Evolutionary conservation across 2,329 filamentous ascomycete species (phyloP).

Genomic region (Claviceps digitariae): DNA sequence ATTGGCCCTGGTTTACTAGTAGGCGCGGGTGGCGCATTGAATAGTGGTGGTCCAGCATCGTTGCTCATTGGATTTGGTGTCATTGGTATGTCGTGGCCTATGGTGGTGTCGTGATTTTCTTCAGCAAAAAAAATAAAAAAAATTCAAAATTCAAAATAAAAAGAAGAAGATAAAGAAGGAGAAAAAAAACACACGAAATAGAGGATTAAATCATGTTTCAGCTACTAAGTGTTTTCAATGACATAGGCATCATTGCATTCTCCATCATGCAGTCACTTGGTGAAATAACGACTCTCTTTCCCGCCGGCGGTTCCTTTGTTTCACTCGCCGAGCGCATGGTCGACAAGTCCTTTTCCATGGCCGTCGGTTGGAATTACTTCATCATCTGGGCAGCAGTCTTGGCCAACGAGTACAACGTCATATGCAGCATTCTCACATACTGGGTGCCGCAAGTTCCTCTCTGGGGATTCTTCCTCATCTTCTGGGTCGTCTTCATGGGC

Average conservation of each 20-base stretch:
- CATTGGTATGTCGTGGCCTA: slow-evolving; percentile 31
- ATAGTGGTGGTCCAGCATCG: slow-evolving; percentile 55
- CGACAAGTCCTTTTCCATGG: slow-evolving; percentile 54
- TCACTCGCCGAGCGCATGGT: slow-evolving; percentile 57
- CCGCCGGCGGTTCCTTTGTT: slow-evolving; percentile 58
- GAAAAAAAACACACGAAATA: too few relatives aligned
- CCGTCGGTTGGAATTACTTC: slow-evolving; percentile 60
- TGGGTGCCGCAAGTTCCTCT: slow-evolving; percentile 48
- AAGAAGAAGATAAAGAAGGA: too few relatives aligned
- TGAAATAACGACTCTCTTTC: slow-evolving; percentile 61
- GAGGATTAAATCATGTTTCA: not conserved
- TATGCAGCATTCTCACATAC: slow-evolving; percentile 51
- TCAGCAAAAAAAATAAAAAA: too few relatives aligned
- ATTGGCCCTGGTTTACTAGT: slow-evolving; percentile 60
- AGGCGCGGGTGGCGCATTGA: slow-evolving; percentile 55
- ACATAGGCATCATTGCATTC: slow-evolving; percentile 44
- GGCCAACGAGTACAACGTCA: slow-evolving; percentile 58
- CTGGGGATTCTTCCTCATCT: slow-evolving; percentile 60
- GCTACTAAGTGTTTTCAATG: not conserved
- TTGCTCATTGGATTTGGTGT: slow-evolving; percentile 60
- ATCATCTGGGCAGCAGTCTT: slow-evolving; percentile 54
- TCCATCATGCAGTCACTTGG: slow-evolving; percentile 61
- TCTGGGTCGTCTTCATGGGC: slow-evolving; percentile 56
- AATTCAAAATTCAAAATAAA: too few relatives aligned
- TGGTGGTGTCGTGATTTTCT: too few relatives aligned